These are phyloP conservation scores for Coemansia aciculifera DNA, from an alignment of 192 early-diverging fungal species.

Conservation along the genomic window DNA sequence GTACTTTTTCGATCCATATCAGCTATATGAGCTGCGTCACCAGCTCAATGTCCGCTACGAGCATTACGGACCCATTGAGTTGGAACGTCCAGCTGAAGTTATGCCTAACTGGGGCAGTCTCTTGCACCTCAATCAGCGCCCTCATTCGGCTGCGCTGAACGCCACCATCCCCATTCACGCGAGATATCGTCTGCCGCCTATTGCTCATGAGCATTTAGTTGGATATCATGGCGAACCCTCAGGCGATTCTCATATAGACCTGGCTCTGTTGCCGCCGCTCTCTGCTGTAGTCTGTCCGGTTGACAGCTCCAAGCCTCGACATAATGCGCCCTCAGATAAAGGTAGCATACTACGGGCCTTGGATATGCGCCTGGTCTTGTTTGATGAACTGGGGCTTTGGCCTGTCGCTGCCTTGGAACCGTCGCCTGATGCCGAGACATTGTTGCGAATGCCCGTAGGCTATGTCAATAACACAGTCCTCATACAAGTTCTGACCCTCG, in stretches of 20 bases:
- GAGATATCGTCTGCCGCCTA: slow-evolving; percentile 41
- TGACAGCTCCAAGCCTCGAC: not conserved
- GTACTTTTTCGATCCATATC: slow-evolving; percentile 53
- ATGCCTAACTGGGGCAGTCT: slow-evolving; percentile 49
- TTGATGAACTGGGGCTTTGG: slow-evolving; percentile 39
- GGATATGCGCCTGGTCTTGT: slow-evolving; percentile 25
- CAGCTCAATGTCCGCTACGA: slow-evolving; percentile 11
- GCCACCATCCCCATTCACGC: slow-evolving; percentile 38
- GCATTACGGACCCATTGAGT: slow-evolving; percentile 39
- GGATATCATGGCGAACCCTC: slow-evolving; percentile 41
- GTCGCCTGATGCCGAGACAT: slow-evolving; percentile 33
- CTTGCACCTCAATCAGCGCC: slow-evolving; percentile 21
- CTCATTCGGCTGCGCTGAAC: slow-evolving; percentile 13
- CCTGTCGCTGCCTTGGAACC: slow-evolving; percentile 19
- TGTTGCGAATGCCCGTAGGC: slow-evolving; percentile 47
- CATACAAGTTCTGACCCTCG: slow-evolving; percentile 28
- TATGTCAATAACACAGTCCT: slow-evolving; percentile 9
- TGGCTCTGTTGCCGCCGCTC: slow-evolving; percentile 33
- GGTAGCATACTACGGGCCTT: slow-evolving; percentile 16
- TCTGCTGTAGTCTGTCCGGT: slow-evolving; percentile 31
- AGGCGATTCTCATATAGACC: slow-evolving; percentile 32
- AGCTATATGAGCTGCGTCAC: slow-evolving; percentile 23
- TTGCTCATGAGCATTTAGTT: slow-evolving; percentile 20
- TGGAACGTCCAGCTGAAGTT: slow-evolving; percentile 43
- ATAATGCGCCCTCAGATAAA: not conserved